Conservation (phyloP, 495 filamentous ascomycete genomes). For the Daldinia concentrica region DNA sequence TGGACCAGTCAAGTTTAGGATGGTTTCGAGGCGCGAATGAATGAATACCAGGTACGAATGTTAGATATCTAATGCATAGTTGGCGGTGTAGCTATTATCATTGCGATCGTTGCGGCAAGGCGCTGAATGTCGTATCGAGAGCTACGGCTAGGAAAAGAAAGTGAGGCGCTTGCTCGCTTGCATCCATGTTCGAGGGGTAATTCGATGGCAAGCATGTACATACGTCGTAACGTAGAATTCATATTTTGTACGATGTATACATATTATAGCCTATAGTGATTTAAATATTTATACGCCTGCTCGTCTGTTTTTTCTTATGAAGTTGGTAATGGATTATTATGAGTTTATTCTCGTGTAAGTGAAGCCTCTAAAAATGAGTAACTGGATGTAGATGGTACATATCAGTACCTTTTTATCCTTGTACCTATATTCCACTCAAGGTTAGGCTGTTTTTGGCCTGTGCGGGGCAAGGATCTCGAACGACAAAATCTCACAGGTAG, state of each 20-base stretch:
- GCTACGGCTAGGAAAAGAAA: conserved; percentile 7
- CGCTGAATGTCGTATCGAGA: conserved; percentile 1
- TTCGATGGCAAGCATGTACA: conserved; percentile 2
- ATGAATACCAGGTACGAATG: conserved; percentile 20
- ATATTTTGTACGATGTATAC: not conserved
- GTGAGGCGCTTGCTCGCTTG: conserved; percentile 5
- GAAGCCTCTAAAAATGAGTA: not conserved
- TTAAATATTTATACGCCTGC: not conserved
- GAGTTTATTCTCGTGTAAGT: not conserved
- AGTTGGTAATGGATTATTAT: not conserved
- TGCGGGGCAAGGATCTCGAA: conserved; percentile 30
- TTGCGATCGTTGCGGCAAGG: not conserved
- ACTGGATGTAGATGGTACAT: not conserved
- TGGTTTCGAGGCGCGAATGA: conserved; percentile 12
- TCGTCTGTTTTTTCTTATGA: not conserved
- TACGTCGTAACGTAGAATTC: not conserved
- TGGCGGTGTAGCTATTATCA: conserved; percentile 25
- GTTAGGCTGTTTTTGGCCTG: conserved; percentile 15
- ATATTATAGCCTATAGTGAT: not conserved
- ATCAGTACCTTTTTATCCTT: not conserved
- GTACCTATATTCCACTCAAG: not conserved
- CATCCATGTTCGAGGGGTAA: conserved; percentile 26
- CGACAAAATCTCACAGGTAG: conserved; percentile 12
- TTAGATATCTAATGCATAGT: conserved; percentile 12
- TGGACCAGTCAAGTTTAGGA: conserved; percentile 18